These are phyloP conservation scores for Coprinellus micaceus DNA, from an alignment of 768 basidiomycete genomes.

Conservation along the genomic window DNA sequence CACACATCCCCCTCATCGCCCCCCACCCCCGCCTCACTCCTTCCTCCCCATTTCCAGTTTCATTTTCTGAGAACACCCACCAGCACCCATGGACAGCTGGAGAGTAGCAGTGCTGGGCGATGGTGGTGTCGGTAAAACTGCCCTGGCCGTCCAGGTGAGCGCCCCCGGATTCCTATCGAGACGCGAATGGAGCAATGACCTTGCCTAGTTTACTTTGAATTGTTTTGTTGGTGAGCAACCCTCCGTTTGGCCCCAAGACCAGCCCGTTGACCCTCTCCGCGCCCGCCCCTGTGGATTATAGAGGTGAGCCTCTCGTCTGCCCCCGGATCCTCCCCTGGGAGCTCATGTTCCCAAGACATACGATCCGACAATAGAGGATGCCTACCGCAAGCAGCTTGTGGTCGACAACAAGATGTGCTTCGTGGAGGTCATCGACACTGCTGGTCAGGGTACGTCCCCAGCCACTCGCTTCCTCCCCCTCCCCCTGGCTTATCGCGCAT, in stretches of 20 bases:
- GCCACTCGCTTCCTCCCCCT: conserved; percentile 16
- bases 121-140: conserved; percentile 97
- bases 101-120: conserved; percentile 95
- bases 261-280: conserved; percentile 7
- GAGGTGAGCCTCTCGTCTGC: conserved; percentile 43
- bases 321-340: neutral
- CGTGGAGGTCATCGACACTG: conserved; percentile 95
- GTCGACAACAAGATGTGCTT: conserved; percentile 95
- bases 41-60: conserved; percentile 19
- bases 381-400: conserved; percentile 91
- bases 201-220: conserved; percentile 81
- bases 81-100: conserved; percentile 76
- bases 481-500: conserved; percentile 6
- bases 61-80: conserved; percentile 4
- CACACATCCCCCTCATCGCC: conserved; percentile 5
- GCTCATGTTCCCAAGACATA: conserved; percentile 60
- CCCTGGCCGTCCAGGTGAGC: conserved; percentile 88
- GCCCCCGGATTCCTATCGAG: conserved; percentile 6
- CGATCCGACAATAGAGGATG: conserved; percentile 98
- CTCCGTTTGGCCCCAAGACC: conserved; percentile 10
- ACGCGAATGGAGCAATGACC: conserved; percentile 7
- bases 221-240: conserved; percentile 85
- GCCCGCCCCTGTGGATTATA: conserved; percentile 24
- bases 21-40: neutral
- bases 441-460: conserved; percentile 79